Conservation (phyloP, 805 yeast genomes). For the Ogataea minuta region DNA sequence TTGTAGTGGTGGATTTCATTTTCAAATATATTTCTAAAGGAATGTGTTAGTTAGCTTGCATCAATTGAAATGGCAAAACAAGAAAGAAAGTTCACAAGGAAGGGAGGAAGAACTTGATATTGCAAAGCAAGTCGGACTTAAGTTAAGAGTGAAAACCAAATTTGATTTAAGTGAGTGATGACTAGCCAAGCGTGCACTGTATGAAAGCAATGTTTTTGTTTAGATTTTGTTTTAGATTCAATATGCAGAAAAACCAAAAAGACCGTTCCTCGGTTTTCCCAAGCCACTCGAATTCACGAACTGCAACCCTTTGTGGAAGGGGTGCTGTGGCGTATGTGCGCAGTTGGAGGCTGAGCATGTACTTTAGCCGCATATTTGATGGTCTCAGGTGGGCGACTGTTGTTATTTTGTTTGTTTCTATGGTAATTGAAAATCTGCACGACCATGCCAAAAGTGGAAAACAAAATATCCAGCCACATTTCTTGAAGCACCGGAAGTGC, state of each 20-base stretch:
- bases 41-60: slow-evolving; percentile 12
- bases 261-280: slow-evolving; percentile 5
- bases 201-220: slow-evolving; percentile 8
- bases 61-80: not conserved
- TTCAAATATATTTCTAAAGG: slow-evolving; percentile 4
- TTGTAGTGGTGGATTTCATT: slow-evolving; percentile 27
- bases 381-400: slow-evolving; percentile 17
- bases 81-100: not conserved
- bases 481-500: no score
- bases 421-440: not conserved
- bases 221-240: slow-evolving; percentile 6
- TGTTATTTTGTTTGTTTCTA: slow-evolving; percentile 1
- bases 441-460: slow-evolving; percentile 1
- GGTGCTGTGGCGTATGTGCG: not conserved
- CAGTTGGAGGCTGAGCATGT: slow-evolving; percentile 8
- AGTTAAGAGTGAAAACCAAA: not conserved
- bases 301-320: slow-evolving; percentile 1
- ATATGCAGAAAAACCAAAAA: slow-evolving; percentile 4
- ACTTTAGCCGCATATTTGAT: not conserved
- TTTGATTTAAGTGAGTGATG: slow-evolving; percentile 1
- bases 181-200: slow-evolving; percentile 4
- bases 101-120: not conserved
- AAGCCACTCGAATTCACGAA: slow-evolving; percentile 5
- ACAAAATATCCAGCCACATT: not conserved
- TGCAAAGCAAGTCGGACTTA: not conserved